Evolutionary conservation across 371 early-diverging fungal species (phyloP).

Genomic region (Haplosporangium sp.): DNA sequence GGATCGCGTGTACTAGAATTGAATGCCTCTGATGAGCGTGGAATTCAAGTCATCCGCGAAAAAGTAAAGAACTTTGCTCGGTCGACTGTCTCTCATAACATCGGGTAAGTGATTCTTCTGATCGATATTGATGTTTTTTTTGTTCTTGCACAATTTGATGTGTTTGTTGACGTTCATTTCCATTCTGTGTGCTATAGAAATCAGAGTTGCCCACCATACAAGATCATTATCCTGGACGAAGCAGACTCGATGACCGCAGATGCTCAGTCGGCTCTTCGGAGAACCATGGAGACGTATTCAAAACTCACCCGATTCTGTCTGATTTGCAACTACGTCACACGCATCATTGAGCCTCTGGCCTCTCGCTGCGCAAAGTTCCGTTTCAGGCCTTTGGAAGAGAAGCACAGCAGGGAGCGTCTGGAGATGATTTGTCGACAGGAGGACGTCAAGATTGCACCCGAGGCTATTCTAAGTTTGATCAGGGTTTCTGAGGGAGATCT

Average conservation of each 20-base stretch:
- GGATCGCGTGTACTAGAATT: constrained; percentile 93
- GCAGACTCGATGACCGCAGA: constrained; percentile 99
- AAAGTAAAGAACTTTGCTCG: constrained; percentile 98
- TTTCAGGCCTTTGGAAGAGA: constrained; percentile 83
- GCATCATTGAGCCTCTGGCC: constrained; percentile 96
- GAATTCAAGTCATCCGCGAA: constrained; percentile 95
- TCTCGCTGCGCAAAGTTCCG: constrained; percentile 97
- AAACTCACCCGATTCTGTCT: constrained; percentile 97
- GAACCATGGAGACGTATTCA: constrained; percentile 99
- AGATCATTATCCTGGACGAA: constrained; percentile 99
- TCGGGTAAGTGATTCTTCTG: constrained; percentile 46
- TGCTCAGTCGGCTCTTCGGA: constrained; percentile 98
- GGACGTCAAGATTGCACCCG: constrained; percentile 59
- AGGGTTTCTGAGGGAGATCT: constrained; percentile 90
- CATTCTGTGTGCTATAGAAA: constrained; percentile 23
- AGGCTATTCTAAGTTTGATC: constrained; percentile 82
- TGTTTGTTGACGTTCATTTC: not conserved
- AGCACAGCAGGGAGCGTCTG: constrained; percentile 67
- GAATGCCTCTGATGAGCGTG: constrained; percentile 99
- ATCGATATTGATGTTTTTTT: not conserved
- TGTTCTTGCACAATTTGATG: not conserved
- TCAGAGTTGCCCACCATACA: constrained; percentile 86
- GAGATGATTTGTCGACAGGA: constrained; percentile 77
- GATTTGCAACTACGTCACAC: constrained; percentile 97
- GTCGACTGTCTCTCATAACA: constrained; percentile 66